These are phyloP conservation scores for Coniochaeta ligniaria DNA, from an alignment of 2,329 filamentous ascomycete genomes.

Conservation along the genomic window DNA sequence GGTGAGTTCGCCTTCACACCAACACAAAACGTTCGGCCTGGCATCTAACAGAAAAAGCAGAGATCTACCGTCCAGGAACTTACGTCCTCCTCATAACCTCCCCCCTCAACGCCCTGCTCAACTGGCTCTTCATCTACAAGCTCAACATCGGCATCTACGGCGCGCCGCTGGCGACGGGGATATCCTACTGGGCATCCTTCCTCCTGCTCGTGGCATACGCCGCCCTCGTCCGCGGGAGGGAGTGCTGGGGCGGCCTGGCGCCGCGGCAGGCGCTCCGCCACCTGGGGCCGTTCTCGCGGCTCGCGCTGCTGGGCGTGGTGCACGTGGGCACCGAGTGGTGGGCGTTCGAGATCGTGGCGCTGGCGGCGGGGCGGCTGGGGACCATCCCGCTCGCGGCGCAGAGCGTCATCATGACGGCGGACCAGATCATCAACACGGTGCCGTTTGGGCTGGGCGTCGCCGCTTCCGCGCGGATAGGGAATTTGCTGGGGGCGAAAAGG, in stretches of 20 bases:
- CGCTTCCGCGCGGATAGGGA: slow-evolving; percentile 69
- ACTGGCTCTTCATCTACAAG: slow-evolving; percentile 72
- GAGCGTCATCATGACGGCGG: slow-evolving; percentile 83
- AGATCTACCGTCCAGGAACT: slow-evolving; percentile 72
- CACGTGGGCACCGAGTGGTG: slow-evolving; percentile 92
- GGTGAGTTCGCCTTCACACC: slow-evolving; percentile 47
- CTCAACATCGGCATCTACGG: slow-evolving; percentile 67
- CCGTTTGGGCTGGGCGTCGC: slow-evolving; percentile 84
- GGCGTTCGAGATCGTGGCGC: slow-evolving; percentile 86
- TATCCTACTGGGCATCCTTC: slow-evolving; percentile 84
- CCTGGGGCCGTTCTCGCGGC: slow-evolving; percentile 61
- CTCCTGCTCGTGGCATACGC: slow-evolving; percentile 67
- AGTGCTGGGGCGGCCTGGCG: slow-evolving; percentile 73
- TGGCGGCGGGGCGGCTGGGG: slow-evolving; percentile 73
- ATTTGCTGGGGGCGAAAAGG: slow-evolving; percentile 65
- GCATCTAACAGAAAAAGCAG: slow-evolving; percentile 14
- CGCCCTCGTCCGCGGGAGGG: slow-evolving; percentile 59
- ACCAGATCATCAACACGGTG: slow-evolving; percentile 78
- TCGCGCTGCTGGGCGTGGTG: slow-evolving; percentile 69
- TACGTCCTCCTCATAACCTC: slow-evolving; percentile 80
- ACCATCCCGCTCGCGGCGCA: slow-evolving; percentile 76
- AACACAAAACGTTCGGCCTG: too few species aligned
- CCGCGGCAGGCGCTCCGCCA: slow-evolving; percentile 58
- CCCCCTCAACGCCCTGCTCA: slow-evolving; percentile 72
- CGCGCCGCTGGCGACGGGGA: slow-evolving; percentile 73